Conservation (phyloP, 805 yeast species). For the Candida manassasensis region DNA sequence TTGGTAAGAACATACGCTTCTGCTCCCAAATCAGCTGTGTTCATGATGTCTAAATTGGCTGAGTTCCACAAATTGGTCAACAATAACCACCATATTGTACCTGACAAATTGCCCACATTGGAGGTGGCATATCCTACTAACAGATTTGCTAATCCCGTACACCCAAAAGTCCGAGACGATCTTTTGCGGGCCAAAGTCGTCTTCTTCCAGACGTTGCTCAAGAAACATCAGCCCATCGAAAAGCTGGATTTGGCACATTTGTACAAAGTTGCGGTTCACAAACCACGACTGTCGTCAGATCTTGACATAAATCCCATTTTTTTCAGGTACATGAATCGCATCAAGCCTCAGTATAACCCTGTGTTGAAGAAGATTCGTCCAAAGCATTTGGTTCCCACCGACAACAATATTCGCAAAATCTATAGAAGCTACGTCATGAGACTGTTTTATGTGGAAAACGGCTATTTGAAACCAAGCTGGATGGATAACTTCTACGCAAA, state of each 20-base stretch:
- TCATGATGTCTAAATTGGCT: slow-evolving; percentile 11
- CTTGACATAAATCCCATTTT: slow-evolving; percentile 19
- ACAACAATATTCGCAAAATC: slow-evolving; percentile 22
- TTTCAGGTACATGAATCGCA: slow-evolving; percentile 23
- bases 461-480: slow-evolving; percentile 18
- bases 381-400: slow-evolving; percentile 24
- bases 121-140: slow-evolving; percentile 30
- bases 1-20: slow-evolving; percentile 1
- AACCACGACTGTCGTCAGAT: slow-evolving; percentile 2
- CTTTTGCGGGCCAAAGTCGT: slow-evolving; percentile 21
- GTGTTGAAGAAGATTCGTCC: slow-evolving; percentile 7
- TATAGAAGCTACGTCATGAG: slow-evolving; percentile 23
- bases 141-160: slow-evolving; percentile 27
- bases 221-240: slow-evolving; percentile 18
- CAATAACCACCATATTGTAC: slow-evolving; percentile 13
- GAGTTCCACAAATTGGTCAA: slow-evolving; percentile 18
- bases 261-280: slow-evolving; percentile 12
- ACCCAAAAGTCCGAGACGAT: slow-evolving; percentile 23
- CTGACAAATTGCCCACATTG: slow-evolving; percentile 22
- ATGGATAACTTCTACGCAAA: slow-evolving; percentile 22
- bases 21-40: background rate
- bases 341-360: slow-evolving; percentile 12
- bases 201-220: slow-evolving; percentile 17
- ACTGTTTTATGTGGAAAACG: slow-evolving; percentile 25
- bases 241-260: slow-evolving; percentile 15